A percentile compares a stretch with the other conserved stretches of the same genome.
phyloP scores from a whole-genome alignment of 2,329 filamentous ascomycete species.

The Metarhizium brunneum region DNA sequence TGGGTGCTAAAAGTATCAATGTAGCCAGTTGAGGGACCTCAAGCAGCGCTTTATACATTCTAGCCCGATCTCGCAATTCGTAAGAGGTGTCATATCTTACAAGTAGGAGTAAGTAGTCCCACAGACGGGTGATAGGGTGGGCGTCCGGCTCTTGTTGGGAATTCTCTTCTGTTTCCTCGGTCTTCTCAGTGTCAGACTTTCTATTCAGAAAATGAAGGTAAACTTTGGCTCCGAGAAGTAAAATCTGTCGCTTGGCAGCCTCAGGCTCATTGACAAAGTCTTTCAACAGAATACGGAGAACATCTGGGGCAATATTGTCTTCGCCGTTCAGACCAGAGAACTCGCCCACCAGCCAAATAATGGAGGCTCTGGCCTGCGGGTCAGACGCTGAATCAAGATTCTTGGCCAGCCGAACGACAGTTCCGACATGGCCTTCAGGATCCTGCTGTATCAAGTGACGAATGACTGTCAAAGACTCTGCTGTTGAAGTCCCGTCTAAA shows the following conservation, averaged over 20 bases:
- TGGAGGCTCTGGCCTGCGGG: conserved; percentile 81
- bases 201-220: conserved; percentile 81
- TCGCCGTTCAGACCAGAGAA: conserved; percentile 73
- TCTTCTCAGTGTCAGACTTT: conserved; percentile 34
- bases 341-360: conserved; percentile 95
- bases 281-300: conserved; percentile 78
- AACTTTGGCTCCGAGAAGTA: conserved; percentile 90
- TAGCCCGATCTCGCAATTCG: conserved; percentile 82
- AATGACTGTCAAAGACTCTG: conserved; percentile 89
- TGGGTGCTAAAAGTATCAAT: conserved; percentile 83
- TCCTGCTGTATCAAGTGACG: conserved; percentile 92
- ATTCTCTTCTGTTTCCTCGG: conserved; percentile 23
- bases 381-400: conserved; percentile 85
- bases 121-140: conserved; percentile 68
- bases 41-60: conserved; percentile 80
- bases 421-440: conserved; percentile 69
- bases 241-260: conserved; percentile 79
- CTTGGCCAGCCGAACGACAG: conserved; percentile 80
- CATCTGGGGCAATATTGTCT: conserved; percentile 87
- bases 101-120: conserved; percentile 75
- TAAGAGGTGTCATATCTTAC: conserved; percentile 92
- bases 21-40: conserved; percentile 79
- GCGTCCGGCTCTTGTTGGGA: conserved; percentile 21
- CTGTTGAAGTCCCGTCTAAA: conserved; percentile 77
- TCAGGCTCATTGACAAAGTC: conserved; percentile 79